Evolutionary conservation across 106 monocot genomes (phyloP).

Genomic region (Dactylorhiza incarnata): DNA sequence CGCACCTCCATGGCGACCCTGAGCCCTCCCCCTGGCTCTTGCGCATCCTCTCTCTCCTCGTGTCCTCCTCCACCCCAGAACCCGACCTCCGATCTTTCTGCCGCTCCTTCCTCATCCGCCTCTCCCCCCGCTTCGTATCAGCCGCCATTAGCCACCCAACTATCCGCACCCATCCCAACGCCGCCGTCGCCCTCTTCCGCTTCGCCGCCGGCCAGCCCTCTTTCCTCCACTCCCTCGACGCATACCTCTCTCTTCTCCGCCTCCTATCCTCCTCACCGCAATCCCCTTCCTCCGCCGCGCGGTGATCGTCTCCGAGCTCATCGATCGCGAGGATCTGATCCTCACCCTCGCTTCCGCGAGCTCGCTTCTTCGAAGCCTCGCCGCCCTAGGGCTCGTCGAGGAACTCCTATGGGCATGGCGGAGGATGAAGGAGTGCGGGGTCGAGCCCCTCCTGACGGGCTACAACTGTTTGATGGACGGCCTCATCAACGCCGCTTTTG

Average conservation of each 20-base stretch:
- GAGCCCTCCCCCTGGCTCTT: constrained; percentile 60
- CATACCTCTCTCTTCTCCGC: constrained; percentile 50
- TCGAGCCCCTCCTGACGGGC: constrained; percentile 33
- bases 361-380: constrained; percentile 46
- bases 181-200: constrained; percentile 59
- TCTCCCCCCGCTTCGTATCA: constrained; percentile 75
- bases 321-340: constrained; percentile 6
- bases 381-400: constrained; percentile 44
- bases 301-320: constrained; percentile 38
- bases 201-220: constrained; percentile 49
- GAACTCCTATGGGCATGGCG: constrained; percentile 70
- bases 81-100: constrained; percentile 49
- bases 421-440: constrained; percentile 41
- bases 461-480: constrained; percentile 81
- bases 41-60: constrained; percentile 43
- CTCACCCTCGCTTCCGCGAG: constrained; percentile 25
- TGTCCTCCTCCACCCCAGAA: constrained; percentile 24
- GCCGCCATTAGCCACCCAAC: constrained; percentile 29
- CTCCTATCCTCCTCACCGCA: constrained; percentile 25
- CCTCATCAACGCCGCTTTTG: constrained; percentile 48
- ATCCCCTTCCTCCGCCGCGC: not conserved
- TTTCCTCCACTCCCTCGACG: constrained; percentile 29
- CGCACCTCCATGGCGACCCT: not conserved
- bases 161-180: constrained; percentile 31
- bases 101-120: constrained; percentile 42